Evolutionary conservation across 108 stramenopile species (phyloP), one percentile per base, ranked within the genome.

Genomic region (Nitzschia inconspicua): DNA sequence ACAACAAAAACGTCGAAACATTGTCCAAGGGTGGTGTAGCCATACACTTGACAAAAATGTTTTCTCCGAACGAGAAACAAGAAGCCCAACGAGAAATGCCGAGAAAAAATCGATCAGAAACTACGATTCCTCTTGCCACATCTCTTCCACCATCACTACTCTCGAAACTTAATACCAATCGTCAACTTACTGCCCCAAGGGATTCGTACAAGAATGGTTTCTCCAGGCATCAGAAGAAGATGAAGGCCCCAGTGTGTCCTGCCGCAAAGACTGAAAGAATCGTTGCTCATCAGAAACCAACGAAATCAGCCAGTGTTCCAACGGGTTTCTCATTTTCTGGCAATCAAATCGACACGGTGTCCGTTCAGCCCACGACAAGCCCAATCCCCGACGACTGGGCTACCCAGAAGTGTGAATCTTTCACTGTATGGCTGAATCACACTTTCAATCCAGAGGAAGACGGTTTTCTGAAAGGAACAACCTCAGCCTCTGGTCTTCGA

Each of bases 351-450:
- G n/a, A n/a, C n/a, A n/a, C n/a, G n/a, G n/a, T n/a, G n/a, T n/a
- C n/a, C n/a, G n/a, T n/a, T n/a, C n/a, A n/a, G n/a, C n/a, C n/a
- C n/a, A n/a, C n/a, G n/a, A n/a, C n/a, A n/a, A n/a, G n/a, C n/a
- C n/a, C n/a, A n/a, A n/a, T n/a, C n/a, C n/a, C n/a, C 24, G 50
- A 79, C 13, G 69, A 70, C 13, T 88, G 84, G 90, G 91, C 91
- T 25, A 78, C 74, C 22, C 78, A 85, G 60, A 90, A 94, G 71
- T 76, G 73, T 40, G 54, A 76, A 28, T 57, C 79, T 0, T 92
- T 91, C 49, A 62, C 77, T 6, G 60, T 57, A 13, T 95, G 90
- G 86, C 69, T 95, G n/a, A 95, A 93, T 61, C 82, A 89, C 43
- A 64, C 83, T 6, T 66, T 95, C 24, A 49, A 68, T 26, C 90